phyloP scores from a whole-genome alignment of 169 alveolate species.

The Theileria parva region DNA sequence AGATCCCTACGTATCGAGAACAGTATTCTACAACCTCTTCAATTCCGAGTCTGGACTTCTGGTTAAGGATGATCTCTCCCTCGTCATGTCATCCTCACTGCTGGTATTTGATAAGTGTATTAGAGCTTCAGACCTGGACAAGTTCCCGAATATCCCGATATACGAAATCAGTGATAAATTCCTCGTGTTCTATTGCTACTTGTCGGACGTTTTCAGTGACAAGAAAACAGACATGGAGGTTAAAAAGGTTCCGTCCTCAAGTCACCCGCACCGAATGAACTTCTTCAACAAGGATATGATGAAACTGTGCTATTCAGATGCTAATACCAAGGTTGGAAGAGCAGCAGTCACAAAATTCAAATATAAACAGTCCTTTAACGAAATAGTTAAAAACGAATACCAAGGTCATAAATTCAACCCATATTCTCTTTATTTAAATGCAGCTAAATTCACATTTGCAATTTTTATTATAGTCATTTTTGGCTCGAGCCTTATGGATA shows the following conservation, averaged over 20 bases:
- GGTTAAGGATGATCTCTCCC: constrained; percentile 45
- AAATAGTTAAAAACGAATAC: neutral
- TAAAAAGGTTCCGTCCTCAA: neutral
- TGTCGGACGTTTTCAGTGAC: neutral
- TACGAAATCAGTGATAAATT: neutral
- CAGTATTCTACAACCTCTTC: constrained; percentile 71
- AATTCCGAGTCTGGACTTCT: constrained; percentile 33
- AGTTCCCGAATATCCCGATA: constrained; percentile 1
- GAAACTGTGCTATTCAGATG: neutral
- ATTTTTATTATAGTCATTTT: constrained; percentile 1
- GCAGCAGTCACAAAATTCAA: neutral
- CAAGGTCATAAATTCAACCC: constrained; percentile 5
- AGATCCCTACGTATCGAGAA: constrained; percentile 66
- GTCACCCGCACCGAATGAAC: neutral
- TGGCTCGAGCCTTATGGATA: constrained; percentile 10
- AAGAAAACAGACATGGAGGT: neutral
- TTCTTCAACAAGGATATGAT: neutral
- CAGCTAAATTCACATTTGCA: neutral
- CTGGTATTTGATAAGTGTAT: neutral
- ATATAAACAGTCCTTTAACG: neutral
- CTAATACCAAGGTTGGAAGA: constrained; percentile 14
- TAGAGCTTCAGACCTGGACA: neutral
- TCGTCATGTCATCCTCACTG: constrained; percentile 26
- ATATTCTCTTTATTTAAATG: neutral
- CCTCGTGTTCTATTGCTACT: neutral